phyloP scores from a whole-genome alignment of 1,139 yeast genomes.

The Tardiomyces depauwii region DNA sequence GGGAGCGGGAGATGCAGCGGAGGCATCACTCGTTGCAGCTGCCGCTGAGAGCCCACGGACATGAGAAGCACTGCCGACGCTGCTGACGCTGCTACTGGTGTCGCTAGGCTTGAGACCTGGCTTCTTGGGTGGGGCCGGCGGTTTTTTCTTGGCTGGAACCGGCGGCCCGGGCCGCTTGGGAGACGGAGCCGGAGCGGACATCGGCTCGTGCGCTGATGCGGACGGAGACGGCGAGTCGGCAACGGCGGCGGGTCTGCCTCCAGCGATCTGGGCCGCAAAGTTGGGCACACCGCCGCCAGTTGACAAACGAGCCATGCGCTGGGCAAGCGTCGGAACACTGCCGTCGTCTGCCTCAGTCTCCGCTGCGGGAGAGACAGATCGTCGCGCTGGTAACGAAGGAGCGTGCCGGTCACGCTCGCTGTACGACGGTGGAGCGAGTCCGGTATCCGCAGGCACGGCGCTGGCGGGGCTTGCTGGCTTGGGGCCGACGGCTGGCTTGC shows the following conservation, averaged over 20 bases:
- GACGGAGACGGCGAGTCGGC: slow-evolving; percentile 4
- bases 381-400: no score
- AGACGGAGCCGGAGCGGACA: slow-evolving; percentile 5
- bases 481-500: neutral
- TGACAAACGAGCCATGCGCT: slow-evolving; percentile 1
- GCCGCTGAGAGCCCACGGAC: slow-evolving; percentile 4
- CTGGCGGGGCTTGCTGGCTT: neutral
- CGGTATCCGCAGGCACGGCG: neutral
- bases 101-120: slow-evolving; percentile 4
- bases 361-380: no score
- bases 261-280: slow-evolving; percentile 14
- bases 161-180: slow-evolving; percentile 5
- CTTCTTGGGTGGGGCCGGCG: slow-evolving; percentile 21
- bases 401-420: no score
- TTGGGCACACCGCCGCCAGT: slow-evolving; percentile 13
- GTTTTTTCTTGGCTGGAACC: slow-evolving; percentile 16
- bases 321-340: slow-evolving; percentile 1
- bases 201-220: slow-evolving; percentile 5
- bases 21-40: no score
- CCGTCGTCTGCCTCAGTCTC: neutral
- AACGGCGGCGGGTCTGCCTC: neutral
- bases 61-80: slow-evolving; percentile 1
- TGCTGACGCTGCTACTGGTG: slow-evolving; percentile 3
- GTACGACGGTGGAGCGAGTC: no score
- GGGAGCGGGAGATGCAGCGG: slow-evolving; percentile 1